Conservation (phyloP, 257 asterid genomes). For the Solanum bukasovii region DNA sequence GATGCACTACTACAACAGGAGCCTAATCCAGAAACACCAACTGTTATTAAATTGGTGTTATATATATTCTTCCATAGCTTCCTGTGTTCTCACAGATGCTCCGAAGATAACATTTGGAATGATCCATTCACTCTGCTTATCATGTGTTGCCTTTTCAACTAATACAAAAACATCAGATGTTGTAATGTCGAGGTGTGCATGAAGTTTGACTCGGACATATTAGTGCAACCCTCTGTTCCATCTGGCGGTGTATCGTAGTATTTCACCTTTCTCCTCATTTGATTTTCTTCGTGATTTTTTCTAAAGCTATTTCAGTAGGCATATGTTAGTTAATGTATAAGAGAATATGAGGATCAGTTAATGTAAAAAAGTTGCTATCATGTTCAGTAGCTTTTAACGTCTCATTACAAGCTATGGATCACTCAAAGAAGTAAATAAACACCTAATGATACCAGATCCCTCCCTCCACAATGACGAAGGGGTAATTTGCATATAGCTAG, state of each 20-base stretch:
- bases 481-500: background rate
- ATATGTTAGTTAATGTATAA: background rate
- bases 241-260: background rate
- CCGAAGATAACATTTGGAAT: background rate
- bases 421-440: background rate
- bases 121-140: background rate
- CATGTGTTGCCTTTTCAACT: background rate
- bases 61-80: background rate
- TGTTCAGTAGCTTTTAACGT: background rate
- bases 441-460: background rate
- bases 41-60: background rate
- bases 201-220: background rate
- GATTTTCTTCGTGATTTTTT: background rate
- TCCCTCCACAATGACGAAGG: background rate
- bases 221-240: background rate
- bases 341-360: background rate
- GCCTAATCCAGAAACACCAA: background rate
- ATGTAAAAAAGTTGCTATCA: background rate
- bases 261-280: background rate
- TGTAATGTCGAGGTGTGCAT: background rate
- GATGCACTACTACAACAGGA: background rate
- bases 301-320: background rate
- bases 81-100: background rate
- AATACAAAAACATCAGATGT: background rate
- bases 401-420: background rate